Base-by-base conservation (phyloP, 495 filamentous ascomycete species). In the Xylaria venustula region DNA sequence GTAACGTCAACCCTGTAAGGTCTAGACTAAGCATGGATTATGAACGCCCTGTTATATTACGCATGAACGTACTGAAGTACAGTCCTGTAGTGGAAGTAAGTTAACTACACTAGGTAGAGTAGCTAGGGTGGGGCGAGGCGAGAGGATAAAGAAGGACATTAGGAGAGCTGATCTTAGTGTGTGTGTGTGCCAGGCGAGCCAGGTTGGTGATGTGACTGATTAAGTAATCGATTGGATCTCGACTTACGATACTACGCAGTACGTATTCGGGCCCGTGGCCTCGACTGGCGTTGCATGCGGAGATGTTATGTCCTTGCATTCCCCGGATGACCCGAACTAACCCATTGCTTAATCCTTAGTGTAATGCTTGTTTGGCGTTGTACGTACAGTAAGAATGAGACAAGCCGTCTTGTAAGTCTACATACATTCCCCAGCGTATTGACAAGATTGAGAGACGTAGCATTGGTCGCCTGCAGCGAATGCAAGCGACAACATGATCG, bases 321-420 rank as follows among this genome's bases (percentile, higher is more conserved):
- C 40, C 25, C 53, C 53, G 53, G 53, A 55, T 55, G 37, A 55
- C 53, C 53, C 53, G 53, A 45, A 23, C 15, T 11, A 6, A 26
- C 28, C 34, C 34, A 37, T 30, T 54, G 19, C 17, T 22, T 15
- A 15, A 45, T 34, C 25, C 11, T 32, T 15, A 20, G 17, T 45
- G 53, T 15, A 20, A 26, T 45, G 53, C 40, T 55, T 12, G 25
- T 45, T 44, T 22, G 25, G 53, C 40, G 11, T 15, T 7, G 12
- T 40, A 44, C 32, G 53, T 55, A 55, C 53, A 55, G 53, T 55
- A 55, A 55, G 40, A 32, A 20, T 44, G 19, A 19, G 52, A 19
- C n/a, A 41, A 7, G 11, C n/a, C n/a, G 51, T 12, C 51, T 54
- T 34, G 22, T 14, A 42, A 22, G 23, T 26, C 15, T 28, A 11